Evolutionary conservation across 2,329 filamentous ascomycete species (phyloP).

Genomic region (Rasamsonia emersonii): DNA sequence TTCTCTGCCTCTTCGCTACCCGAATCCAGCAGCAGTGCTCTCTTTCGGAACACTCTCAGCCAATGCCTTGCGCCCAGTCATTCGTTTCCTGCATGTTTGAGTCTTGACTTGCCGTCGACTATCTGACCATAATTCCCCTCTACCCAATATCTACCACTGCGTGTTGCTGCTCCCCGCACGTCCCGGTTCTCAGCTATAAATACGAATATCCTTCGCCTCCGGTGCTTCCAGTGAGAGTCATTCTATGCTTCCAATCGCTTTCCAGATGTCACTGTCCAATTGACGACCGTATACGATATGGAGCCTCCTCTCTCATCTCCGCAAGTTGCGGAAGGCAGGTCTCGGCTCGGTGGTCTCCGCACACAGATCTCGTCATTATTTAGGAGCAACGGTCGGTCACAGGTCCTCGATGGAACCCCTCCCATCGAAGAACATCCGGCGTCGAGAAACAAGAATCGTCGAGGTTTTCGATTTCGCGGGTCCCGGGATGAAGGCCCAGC

Average conservation of each 20-base stretch:
- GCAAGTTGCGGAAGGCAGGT: slow-evolving; percentile 2
- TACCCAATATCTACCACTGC: too few species aligned
- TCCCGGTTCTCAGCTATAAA: too few species aligned
- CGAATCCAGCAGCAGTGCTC: neutral
- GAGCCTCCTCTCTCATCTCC: slow-evolving; percentile 1
- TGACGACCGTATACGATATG: slow-evolving; percentile 4
- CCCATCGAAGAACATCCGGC: neutral
- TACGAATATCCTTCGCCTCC: too few species aligned
- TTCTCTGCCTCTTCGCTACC: neutral
- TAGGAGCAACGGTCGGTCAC: neutral
- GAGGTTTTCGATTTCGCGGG: neutral
- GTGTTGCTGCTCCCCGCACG: too few species aligned
- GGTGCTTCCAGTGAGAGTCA: too few species aligned
- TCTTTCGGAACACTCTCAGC: too few species aligned
- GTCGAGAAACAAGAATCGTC: neutral
- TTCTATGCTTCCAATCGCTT: neutral
- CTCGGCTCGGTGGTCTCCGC: too few species aligned
- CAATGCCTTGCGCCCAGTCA: too few species aligned
- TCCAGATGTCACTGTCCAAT: neutral
- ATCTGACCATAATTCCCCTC: too few species aligned
- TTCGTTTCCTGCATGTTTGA: too few species aligned
- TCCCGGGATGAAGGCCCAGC: neutral
- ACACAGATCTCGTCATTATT: neutral
- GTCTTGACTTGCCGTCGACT: too few species aligned
- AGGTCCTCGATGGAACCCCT: too few species aligned